Evolutionary conservation across 1,284 basidiomycete genomes (phyloP).

Genomic region (Moesziomyces parantarcticus): DNA sequence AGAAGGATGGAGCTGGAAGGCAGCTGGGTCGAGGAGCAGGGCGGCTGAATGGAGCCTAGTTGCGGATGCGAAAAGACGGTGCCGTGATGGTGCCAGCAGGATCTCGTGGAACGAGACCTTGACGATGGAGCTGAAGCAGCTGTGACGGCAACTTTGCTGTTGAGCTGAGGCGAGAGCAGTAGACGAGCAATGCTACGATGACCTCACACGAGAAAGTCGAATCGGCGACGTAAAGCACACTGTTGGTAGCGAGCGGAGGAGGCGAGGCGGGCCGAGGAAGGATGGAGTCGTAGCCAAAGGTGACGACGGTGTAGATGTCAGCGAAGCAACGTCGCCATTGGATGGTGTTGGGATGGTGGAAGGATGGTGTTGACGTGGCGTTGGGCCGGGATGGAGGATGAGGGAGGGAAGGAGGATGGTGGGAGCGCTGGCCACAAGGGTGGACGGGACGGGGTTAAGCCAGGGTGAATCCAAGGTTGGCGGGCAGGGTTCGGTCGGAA

Average conservation of each 20-base stretch:
- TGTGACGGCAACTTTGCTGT: constrained; percentile 3
- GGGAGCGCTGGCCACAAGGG: background rate
- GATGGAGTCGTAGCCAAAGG: constrained; percentile 12
- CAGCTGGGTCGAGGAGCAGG: background rate
- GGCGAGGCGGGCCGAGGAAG: background rate
- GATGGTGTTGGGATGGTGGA: background rate
- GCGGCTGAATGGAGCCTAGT: constrained; percentile 48
- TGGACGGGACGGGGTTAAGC: too few relatives aligned
- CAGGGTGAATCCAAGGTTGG: too few relatives aligned
- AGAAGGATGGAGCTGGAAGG: background rate
- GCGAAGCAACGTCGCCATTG: constrained; percentile 34
- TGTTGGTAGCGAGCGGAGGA: background rate
- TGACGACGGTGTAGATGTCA: constrained; percentile 13
- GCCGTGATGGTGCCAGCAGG: background rate
- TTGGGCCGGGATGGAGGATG: background rate
- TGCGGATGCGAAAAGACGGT: background rate
- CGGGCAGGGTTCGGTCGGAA: too few relatives aligned
- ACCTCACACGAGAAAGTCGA: background rate
- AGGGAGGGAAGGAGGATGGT: constrained; percentile 5
- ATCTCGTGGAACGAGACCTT: constrained; percentile 1
- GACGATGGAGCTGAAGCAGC: constrained; percentile 1
- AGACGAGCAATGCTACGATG: background rate
- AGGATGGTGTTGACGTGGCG: background rate
- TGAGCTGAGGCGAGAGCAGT: background rate
- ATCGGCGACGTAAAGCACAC: background rate